Evolutionary conservation across 208 protist genomes (phyloP).

Genomic region (Trypanosoma conorhini): DNA sequence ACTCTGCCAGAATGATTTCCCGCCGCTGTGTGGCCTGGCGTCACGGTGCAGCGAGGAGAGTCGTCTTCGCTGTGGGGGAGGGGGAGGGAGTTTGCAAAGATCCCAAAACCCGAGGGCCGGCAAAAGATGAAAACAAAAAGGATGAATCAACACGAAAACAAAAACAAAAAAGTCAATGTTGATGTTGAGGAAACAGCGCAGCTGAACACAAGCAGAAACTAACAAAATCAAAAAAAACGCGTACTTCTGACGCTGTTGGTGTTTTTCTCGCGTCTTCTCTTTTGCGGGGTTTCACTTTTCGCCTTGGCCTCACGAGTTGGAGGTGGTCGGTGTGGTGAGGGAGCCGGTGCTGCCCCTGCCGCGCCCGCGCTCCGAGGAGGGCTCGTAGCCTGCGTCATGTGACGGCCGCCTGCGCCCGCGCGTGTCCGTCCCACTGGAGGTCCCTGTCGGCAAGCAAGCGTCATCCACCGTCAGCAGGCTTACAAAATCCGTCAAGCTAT

Average conservation of each 20-base stretch:
- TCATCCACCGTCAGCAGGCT: constrained; percentile 17
- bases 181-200: not conserved
- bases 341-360: constrained; percentile 22
- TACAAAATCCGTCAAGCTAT: constrained; percentile 7
- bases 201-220: not conserved
- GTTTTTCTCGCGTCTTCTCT: not conserved
- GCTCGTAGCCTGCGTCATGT: constrained; percentile 4
- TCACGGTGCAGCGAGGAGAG: too few species aligned
- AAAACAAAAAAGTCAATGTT: not conserved
- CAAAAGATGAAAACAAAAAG: not conserved
- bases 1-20: not conserved
- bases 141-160: constrained; percentile 8
- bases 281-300: not conserved
- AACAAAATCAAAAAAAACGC: constrained; percentile 19
- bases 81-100: not conserved
- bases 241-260: not conserved
- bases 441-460: not conserved
- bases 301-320: constrained; percentile 14
- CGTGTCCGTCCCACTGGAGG: not conserved
- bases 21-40: not conserved
- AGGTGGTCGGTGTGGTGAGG: constrained; percentile 43
- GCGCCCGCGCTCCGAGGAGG: constrained; percentile 11
- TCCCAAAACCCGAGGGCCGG: not conserved
- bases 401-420: not conserved
- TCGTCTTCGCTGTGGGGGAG: too few species aligned